A percentile compares a stretch with the other conserved stretches of the same genome.
Conservation (phyloP, 2,329 filamentous ascomycete genomes). For the Pestalotiopsis sp. region DNA sequence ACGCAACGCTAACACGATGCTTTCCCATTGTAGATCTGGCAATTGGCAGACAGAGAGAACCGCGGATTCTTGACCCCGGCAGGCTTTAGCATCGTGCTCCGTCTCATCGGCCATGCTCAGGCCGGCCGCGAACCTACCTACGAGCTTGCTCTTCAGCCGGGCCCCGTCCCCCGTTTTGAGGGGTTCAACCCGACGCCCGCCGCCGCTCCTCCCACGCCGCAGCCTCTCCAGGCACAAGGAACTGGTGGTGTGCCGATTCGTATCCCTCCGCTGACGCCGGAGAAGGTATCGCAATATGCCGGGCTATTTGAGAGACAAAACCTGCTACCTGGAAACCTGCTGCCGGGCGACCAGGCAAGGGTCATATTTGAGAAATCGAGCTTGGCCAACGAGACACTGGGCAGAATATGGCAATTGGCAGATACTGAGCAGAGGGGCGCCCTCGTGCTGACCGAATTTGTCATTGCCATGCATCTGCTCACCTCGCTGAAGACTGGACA, state of each 20-base stretch:
- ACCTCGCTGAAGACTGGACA: conserved; percentile 87
- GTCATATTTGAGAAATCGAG: conserved; percentile 94
- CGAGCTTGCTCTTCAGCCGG: conserved; percentile 82
- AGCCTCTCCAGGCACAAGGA: conserved; percentile 55
- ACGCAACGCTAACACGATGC: conserved; percentile 26
- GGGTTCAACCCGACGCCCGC: conserved; percentile 56
- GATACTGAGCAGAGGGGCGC: conserved; percentile 92
- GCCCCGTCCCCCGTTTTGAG: conserved; percentile 91
- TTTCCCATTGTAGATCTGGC: conserved; percentile 77
- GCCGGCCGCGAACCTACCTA: conserved; percentile 79
- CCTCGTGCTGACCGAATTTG: conserved; percentile 86
- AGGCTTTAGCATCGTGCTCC: conserved; percentile 89
- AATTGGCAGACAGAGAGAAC: conserved; percentile 97
- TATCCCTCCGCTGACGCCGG: conserved; percentile 84
- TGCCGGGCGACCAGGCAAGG: conserved; percentile 86
- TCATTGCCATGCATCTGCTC: conserved; percentile 97
- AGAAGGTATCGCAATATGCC: conserved; percentile 88
- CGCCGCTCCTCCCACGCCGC: conserved; percentile 49
- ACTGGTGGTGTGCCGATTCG: conserved; percentile 72
- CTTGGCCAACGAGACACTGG: conserved; percentile 85
- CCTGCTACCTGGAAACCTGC: conserved; percentile 68
- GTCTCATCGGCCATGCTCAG: conserved; percentile 95
- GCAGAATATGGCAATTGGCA: conserved; percentile 94
- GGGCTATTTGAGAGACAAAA: conserved; percentile 89
- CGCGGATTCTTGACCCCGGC: conserved; percentile 88